A percentile compares a stretch with the other conserved stretches of the same genome.
Evolutionary conservation across 2,329 filamentous ascomycete species (phyloP).

Genomic region (Trichoderma koningiopsis): DNA sequence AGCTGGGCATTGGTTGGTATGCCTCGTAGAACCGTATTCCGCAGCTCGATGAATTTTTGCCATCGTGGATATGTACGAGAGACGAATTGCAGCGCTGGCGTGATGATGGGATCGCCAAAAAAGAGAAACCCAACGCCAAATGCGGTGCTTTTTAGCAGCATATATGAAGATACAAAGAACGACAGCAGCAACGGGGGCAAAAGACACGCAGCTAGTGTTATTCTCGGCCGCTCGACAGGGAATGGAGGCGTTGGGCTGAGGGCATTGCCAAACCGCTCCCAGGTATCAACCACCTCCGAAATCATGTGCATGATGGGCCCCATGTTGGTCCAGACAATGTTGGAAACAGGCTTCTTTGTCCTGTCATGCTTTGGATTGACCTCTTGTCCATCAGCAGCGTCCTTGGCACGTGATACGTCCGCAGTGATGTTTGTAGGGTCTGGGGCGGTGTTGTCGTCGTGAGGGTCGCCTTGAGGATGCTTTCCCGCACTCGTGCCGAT

Average conservation of each 20-base stretch:
- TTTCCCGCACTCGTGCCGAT: constrained; percentile 76
- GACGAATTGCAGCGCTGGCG: constrained; percentile 58
- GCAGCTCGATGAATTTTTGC: constrained; percentile 72
- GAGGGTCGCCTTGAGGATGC: constrained; percentile 67
- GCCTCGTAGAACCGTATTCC: constrained; percentile 76
- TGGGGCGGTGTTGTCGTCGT: constrained; percentile 56
- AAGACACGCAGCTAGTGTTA: constrained; percentile 57
- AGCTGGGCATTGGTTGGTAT: constrained; percentile 87
- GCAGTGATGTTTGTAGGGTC: constrained; percentile 47
- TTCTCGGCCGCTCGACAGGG: constrained; percentile 52
- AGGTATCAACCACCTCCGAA: constrained; percentile 51
- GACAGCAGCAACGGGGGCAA: constrained; percentile 55
- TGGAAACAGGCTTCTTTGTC: constrained; percentile 76
- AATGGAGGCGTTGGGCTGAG: constrained; percentile 67
- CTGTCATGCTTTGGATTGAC: constrained; percentile 60
- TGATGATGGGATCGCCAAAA: constrained; percentile 77
- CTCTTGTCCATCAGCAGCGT: constrained; percentile 50
- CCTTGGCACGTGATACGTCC: constrained; percentile 45
- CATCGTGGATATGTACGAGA: constrained; percentile 68
- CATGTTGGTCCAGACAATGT: constrained; percentile 75
- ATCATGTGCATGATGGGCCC: constrained; percentile 67
- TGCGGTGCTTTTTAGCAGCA: constrained; percentile 64
- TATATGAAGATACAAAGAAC: constrained; percentile 58
- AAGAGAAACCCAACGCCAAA: constrained; percentile 73
- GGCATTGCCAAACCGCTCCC: constrained; percentile 56